Conservation (phyloP, 441 rosid genomes). For the Arabidopsis hybrid region DNA sequence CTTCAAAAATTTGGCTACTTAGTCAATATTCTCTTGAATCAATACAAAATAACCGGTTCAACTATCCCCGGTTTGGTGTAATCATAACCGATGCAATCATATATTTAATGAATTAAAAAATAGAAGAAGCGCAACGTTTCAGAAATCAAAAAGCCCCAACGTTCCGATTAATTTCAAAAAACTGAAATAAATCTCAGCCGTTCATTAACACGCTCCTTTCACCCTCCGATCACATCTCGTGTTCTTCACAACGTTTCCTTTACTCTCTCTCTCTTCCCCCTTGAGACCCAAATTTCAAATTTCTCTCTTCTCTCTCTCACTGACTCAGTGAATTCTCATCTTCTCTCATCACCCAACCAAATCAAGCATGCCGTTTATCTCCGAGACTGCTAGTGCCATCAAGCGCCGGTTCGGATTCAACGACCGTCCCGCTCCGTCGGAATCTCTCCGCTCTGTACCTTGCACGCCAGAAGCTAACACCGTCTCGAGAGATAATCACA, state of each 20-base stretch:
- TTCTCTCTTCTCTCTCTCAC: constrained; percentile 28
- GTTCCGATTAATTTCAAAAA: constrained; percentile 49
- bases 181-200: constrained; percentile 50
- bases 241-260: constrained; percentile 23
- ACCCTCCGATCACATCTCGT: constrained; percentile 53
- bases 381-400: constrained; percentile 86
- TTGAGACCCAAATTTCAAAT: constrained; percentile 42
- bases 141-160: constrained; percentile 42
- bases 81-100: neutral
- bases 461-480: constrained; percentile 63
- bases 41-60: neutral
- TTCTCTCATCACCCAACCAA: constrained; percentile 12
- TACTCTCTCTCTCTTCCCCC: constrained; percentile 33
- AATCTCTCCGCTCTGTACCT: constrained; percentile 50
- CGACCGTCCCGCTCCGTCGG: constrained; percentile 55
- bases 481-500: constrained; percentile 47
- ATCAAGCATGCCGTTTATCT: constrained; percentile 70
- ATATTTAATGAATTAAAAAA: neutral
- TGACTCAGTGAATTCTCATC: constrained; percentile 7
- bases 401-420: constrained; percentile 90
- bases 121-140: constrained; percentile 39
- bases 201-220: constrained; percentile 42
- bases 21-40: neutral
- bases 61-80: neutral
- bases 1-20: too few species aligned